Evolutionary conservation across 257 asterid species (phyloP).

Genomic region (Orobanche coerulescens): DNA sequence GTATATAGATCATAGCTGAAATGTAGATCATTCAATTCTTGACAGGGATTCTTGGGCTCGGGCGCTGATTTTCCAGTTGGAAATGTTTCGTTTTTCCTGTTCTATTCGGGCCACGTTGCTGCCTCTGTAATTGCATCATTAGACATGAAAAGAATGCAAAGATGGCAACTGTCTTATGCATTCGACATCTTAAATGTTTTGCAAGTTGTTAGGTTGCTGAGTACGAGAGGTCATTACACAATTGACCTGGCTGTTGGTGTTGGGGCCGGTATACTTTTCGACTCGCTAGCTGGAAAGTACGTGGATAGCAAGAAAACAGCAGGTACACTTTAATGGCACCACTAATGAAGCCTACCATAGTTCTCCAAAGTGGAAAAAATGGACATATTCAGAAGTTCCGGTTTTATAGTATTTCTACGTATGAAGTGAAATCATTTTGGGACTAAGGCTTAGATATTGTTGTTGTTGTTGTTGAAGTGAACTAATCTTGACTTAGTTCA

Average conservation of each 20-base stretch:
- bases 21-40: neutral
- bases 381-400: too few relatives aligned
- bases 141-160: conserved; percentile 77
- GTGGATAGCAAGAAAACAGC: conserved; percentile 37
- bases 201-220: conserved; percentile 70
- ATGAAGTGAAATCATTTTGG: too few relatives aligned
- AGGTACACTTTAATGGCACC: conserved; percentile 15
- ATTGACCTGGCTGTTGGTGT: conserved; percentile 79
- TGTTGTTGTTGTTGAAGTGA: too few relatives aligned
- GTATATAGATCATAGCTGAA: neutral
- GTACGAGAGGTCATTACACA: conserved; percentile 92
- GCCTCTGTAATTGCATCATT: conserved; percentile 85
- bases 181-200: conserved; percentile 61
- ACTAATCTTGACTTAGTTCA: too few relatives aligned
- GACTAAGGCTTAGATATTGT: too few relatives aligned
- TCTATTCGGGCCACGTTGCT: conserved; percentile 88
- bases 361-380: conserved; percentile 11
- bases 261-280: conserved; percentile 81
- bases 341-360: neutral
- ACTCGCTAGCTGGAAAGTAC: conserved; percentile 69
- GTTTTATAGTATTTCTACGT: too few relatives aligned
- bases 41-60: conserved; percentile 81
- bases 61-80: conserved; percentile 95
- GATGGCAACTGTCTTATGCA: conserved; percentile 57
- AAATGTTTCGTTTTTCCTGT: conserved; percentile 84